These are phyloP conservation scores for Apium graveolens DNA, from an alignment of 129 eudicot genomes.

Conservation along the genomic window DNA sequence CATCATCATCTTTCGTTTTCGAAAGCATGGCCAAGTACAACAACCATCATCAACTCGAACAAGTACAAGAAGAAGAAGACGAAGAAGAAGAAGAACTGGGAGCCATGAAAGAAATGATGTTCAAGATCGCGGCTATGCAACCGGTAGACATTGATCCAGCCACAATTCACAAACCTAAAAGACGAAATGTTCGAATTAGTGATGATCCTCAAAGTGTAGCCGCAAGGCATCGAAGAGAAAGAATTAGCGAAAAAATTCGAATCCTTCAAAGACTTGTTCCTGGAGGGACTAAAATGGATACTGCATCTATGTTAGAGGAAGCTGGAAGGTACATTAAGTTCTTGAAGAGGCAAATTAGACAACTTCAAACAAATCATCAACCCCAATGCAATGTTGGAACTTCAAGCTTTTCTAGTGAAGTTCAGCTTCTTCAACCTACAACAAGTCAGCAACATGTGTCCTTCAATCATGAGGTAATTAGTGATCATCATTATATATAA, in stretches of 20 bases:
- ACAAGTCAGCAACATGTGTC: neutral
- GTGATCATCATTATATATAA: neutral
- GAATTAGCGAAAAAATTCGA: slow-evolving; percentile 53
- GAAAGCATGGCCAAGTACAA: neutral
- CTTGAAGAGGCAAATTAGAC: slow-evolving; percentile 61
- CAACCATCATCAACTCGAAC: neutral
- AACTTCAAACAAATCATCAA: slow-evolving; percentile 26
- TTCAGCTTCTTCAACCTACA: slow-evolving; percentile 1
- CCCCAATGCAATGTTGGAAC: slow-evolving; percentile 6
- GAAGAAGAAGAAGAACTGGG: slow-evolving; percentile 49
- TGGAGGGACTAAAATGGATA: slow-evolving; percentile 93
- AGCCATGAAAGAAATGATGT: slow-evolving; percentile 69
- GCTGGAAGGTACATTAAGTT: slow-evolving; percentile 86
- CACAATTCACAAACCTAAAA: slow-evolving; percentile 42
- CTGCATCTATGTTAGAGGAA: slow-evolving; percentile 95
- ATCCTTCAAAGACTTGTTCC: slow-evolving; percentile 87
- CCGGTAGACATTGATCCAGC: slow-evolving; percentile 69
- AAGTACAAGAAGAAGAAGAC: slow-evolving; percentile 18
- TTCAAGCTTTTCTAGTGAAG: neutral
- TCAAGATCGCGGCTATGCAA: slow-evolving; percentile 54
- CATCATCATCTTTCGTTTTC: neutral
- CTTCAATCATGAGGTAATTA: slow-evolving; percentile 21
- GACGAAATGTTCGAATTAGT: slow-evolving; percentile 52
- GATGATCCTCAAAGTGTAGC: slow-evolving; percentile 72
- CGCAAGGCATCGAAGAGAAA: slow-evolving; percentile 52